These are phyloP conservation scores for Candida rishiriensis DNA, from an alignment of 805 yeast genomes.

Conservation along the genomic window DNA sequence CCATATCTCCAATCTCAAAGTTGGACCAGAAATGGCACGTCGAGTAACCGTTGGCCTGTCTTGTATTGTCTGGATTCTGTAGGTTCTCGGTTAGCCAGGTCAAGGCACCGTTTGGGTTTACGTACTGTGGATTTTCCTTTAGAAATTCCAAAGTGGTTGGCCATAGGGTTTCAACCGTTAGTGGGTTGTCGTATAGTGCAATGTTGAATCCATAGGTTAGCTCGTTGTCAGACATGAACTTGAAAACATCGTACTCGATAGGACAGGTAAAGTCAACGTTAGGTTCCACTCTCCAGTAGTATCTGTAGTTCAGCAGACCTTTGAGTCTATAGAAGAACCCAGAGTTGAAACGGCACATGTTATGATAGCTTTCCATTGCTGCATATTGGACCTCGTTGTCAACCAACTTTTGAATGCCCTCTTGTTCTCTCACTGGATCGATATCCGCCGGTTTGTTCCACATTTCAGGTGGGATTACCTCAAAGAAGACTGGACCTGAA, in stretches of 20 bases:
- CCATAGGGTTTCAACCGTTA: conserved; percentile 77
- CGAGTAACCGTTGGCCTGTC: conserved; percentile 54
- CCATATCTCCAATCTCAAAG: conserved; percentile 75
- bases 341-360: conserved; percentile 86
- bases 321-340: conserved; percentile 80
- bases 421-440: conserved; percentile 33
- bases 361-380: conserved; percentile 69
- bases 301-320: conserved; percentile 62
- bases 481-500: conserved; percentile 26
- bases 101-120: conserved; percentile 60
- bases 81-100: conserved; percentile 67
- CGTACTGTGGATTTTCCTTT: conserved; percentile 49
- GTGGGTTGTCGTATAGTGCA: conserved; percentile 58
- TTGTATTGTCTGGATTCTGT: conserved; percentile 50
- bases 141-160: conserved; percentile 61
- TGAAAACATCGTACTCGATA: conserved; percentile 73
- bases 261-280: conserved; percentile 71
- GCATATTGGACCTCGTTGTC: conserved; percentile 65
- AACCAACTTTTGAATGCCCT: conserved; percentile 22
- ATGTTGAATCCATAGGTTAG: conserved; percentile 75
- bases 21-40: conserved; percentile 87
- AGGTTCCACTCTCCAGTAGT: conserved; percentile 95
- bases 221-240: conserved; percentile 71
- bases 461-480: conserved; percentile 33
- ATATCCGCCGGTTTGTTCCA: conserved; percentile 63